Evolutionary conservation across 2,329 filamentous ascomycete species (phyloP).

Genomic region (Ascochyta lentis): DNA sequence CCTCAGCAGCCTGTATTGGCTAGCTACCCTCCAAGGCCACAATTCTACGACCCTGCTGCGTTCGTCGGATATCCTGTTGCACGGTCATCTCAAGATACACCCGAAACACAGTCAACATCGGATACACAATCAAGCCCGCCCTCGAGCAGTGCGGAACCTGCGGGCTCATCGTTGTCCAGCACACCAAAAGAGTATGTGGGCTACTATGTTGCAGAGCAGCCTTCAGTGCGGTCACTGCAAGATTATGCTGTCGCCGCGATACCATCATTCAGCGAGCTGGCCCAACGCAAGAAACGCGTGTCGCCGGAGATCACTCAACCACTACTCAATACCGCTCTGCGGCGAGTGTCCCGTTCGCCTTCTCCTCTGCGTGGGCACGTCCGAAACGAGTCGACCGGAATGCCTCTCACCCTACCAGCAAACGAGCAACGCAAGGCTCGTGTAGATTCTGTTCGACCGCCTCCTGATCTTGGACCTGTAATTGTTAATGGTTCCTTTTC

Average conservation of each 20-base stretch:
- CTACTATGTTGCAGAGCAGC: constrained; percentile 57
- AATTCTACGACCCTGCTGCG: constrained; percentile 38
- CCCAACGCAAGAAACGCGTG: constrained; percentile 50
- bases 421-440: constrained; percentile 36
- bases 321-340: constrained; percentile 46
- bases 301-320: constrained; percentile 52
- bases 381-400: constrained; percentile 49
- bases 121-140: constrained; percentile 33
- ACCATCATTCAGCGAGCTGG: constrained; percentile 50
- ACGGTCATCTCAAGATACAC: constrained; percentile 41
- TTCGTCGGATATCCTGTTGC: constrained; percentile 45
- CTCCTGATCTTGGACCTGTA: constrained; percentile 42
- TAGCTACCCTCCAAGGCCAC: constrained; percentile 49
- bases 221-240: constrained; percentile 48
- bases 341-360: constrained; percentile 53
- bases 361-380: constrained; percentile 55
- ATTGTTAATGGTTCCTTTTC: constrained; percentile 52
- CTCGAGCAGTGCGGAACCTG: constrained; percentile 28
- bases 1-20: constrained; percentile 49
- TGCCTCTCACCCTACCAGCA: constrained; percentile 18
- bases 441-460: constrained; percentile 36
- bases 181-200: constrained; percentile 59
- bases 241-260: constrained; percentile 46
- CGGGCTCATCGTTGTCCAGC: constrained; percentile 36
- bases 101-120: constrained; percentile 23